Conservation (phyloP, 2,329 filamentous ascomycete species). For the Trichoderma sp. region DNA sequence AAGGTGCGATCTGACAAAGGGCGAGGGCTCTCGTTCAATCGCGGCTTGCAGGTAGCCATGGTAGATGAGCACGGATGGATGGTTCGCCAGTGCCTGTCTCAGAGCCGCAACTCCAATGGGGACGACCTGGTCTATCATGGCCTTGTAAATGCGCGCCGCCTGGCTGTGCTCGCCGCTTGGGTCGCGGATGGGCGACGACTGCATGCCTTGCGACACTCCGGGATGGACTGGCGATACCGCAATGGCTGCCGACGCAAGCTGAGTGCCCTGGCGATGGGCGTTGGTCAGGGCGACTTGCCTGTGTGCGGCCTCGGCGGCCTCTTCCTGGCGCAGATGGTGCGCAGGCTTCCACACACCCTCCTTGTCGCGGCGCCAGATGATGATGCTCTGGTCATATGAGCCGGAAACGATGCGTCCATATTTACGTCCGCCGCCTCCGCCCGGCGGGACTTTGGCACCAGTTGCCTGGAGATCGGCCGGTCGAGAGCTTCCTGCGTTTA, state of each 20-base stretch:
- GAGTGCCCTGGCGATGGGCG: constrained; percentile 13
- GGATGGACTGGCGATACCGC: neutral
- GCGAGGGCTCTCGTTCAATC: constrained; percentile 54
- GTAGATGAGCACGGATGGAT: constrained; percentile 52
- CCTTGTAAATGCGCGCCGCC: constrained; percentile 46
- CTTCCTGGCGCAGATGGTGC: constrained; percentile 74
- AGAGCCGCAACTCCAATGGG: constrained; percentile 52
- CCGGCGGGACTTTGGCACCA: constrained; percentile 85
- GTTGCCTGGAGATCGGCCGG: constrained; percentile 77
- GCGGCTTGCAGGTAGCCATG: constrained; percentile 51
- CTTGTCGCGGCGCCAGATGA: constrained; percentile 87
- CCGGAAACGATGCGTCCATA: constrained; percentile 97
- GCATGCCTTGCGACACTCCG: neutral
- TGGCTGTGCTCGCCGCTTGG: constrained; percentile 29
- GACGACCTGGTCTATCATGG: constrained; percentile 56
- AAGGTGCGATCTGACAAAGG: constrained; percentile 50
- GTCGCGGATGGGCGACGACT: constrained; percentile 6
- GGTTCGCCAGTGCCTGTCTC: constrained; percentile 46
- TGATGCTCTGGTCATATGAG: constrained; percentile 93
- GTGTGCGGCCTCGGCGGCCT: constrained; percentile 58
- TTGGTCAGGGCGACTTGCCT: constrained; percentile 26
- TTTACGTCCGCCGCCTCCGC: constrained; percentile 83
- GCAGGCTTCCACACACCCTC: constrained; percentile 82
- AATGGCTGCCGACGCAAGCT: constrained; percentile 15
- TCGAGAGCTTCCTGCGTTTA: constrained; percentile 71